Conservation (phyloP, 345 rosid species). For the Syzygium aqueum region DNA sequence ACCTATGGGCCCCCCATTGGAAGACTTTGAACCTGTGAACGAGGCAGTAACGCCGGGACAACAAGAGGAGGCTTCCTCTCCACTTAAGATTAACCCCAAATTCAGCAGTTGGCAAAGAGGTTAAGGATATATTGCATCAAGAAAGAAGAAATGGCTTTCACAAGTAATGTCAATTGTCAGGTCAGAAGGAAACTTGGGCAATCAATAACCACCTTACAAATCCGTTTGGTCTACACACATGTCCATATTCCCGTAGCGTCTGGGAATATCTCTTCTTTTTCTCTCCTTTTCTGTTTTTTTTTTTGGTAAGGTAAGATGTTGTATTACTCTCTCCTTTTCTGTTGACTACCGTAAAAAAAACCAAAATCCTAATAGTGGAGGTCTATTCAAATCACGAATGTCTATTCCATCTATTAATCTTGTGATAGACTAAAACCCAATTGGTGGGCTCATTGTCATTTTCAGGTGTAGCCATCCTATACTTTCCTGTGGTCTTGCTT, state of each 20-base stretch:
- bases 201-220: not conserved
- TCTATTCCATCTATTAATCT: not conserved
- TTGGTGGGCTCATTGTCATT: not conserved
- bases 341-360: not conserved
- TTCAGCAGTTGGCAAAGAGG: not conserved
- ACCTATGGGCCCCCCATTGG: not conserved
- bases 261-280: not conserved
- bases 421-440: not conserved
- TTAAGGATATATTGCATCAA: not conserved
- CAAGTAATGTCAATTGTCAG: not conserved
- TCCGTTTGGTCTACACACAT: not conserved
- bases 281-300: not conserved
- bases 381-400: not conserved
- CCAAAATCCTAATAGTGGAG: not conserved
- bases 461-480: not conserved
- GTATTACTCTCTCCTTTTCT: not conserved
- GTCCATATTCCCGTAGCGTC: not conserved
- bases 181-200: not conserved
- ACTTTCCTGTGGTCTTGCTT: not conserved
- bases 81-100: not conserved
- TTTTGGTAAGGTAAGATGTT: too few species aligned
- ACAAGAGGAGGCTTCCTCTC: not conserved
- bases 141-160: not conserved
- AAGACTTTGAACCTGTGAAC: not conserved
- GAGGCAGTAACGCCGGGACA: not conserved